Conservation (phyloP, 805 yeast genomes). For the Candida ipomoeae region DNA sequence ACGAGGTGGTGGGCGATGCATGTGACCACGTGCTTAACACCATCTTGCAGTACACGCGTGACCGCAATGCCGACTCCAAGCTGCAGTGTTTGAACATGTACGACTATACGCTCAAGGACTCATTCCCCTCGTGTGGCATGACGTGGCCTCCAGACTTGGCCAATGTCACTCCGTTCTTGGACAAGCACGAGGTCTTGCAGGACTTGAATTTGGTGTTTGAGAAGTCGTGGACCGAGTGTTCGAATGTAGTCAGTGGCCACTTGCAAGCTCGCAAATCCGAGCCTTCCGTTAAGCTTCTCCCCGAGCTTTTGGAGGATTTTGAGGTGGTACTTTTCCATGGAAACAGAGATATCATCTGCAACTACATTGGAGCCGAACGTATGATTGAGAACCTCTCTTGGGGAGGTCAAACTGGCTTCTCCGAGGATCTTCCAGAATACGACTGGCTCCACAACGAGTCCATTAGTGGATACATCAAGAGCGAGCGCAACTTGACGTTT, state of each 20-base stretch:
- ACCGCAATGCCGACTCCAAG: conserved; percentile 24
- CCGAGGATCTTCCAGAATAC: conserved; percentile 25
- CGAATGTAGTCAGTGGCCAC: conserved; percentile 47
- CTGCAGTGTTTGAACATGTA: conserved; percentile 77
- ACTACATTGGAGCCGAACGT: conserved; percentile 68
- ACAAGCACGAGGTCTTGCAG: conserved; percentile 39
- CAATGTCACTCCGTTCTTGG: conserved; percentile 48
- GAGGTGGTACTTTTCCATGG: conserved; percentile 81
- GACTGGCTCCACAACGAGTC: conserved; percentile 45
- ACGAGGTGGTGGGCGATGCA: conserved; percentile 6
- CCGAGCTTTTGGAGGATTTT: conserved; percentile 52
- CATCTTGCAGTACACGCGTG: conserved; percentile 32
- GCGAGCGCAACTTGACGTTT: conserved; percentile 71
- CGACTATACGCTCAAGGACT: conserved; percentile 66
- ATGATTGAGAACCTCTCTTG: conserved; percentile 60
- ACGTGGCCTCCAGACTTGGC: conserved; percentile 79
- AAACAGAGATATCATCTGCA: conserved; percentile 84
- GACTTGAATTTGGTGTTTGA: conserved; percentile 47
- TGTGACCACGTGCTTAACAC: conserved; percentile 49
- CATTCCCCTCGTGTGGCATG: conserved; percentile 83
- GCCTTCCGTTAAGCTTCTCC: conserved; percentile 66
- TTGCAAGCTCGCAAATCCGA: conserved; percentile 50
- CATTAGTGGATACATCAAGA: conserved; percentile 35
- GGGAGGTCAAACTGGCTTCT: conserved; percentile 50
- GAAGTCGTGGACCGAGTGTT: conserved; percentile 76